Evolutionary conservation across 371 early-diverging fungal species (phyloP), one percentile per base, ranked within the genome.

Genomic region (Actinomortierella wolfii): DNA sequence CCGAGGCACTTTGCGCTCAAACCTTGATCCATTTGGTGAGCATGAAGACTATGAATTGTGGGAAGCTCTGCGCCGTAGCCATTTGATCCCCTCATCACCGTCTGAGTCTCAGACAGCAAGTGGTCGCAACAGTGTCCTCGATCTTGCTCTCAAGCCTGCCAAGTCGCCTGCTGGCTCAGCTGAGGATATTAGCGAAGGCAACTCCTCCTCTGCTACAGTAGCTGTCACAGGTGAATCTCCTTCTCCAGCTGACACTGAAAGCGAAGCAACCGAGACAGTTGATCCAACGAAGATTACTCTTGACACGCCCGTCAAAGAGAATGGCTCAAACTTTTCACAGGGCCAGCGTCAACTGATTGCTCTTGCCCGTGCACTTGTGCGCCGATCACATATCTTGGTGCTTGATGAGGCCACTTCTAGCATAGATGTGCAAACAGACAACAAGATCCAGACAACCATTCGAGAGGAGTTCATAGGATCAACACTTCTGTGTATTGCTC

Each of bases 341-440:
- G 96, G 96, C 20, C 90, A 95, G 66, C 79, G 88, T 25, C 96
- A 95, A 70, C 70, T 94, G 58, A 81, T 96, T 42, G 83, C 90
- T 7, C 70, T 95, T 21, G 90, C 92, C 6, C 86, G 95, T 28
- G 92, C 94, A 6, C 68, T 94, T 42, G 78, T 94, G 11, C 77
- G 83, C 20, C 78, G 80, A 46, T 80, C 87, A 29, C 76, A 83
- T 61, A 79, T 88, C 46, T 87, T 92, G 29, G 80, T 94, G 50
- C 80, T 92, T 79, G 93, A 92, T 64, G 94, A 94, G 76, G 93
- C 95, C 0, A 94, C 95, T 0, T 90, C 96, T 1, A 80, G 80
- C 28, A 84, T 92, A 11, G 92, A 93, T 65, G 83, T 83, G 59
- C 80, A 81, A 43, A 86, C 90, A 1, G 90, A 88, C 64, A 66